Base-by-base conservation (phyloP, 140 eudicot species). In the Bidens hawaiensis region DNA sequence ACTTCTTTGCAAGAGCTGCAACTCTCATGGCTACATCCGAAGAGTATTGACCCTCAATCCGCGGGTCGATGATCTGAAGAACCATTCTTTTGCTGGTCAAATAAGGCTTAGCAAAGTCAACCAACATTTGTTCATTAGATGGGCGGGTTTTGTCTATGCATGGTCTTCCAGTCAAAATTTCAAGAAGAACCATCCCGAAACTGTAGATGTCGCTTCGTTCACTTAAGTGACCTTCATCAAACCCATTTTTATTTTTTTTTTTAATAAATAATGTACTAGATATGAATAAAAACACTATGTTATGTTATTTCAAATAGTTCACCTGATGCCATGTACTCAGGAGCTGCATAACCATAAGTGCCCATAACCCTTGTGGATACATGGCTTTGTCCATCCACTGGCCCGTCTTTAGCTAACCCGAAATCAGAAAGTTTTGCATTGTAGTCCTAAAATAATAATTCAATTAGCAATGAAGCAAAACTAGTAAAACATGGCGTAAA, bases 311-410 rank as follows among this genome's bases (percentile, higher is more conserved):
- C 12, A 57, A 71, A 31, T 26, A 21, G 16, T 24, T 60, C 54
- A 89, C 96, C 96, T 66, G 96, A 85, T 40, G 86, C 88, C 82
- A 89, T 82, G 68, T 89, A 89, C 70, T 89, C 95, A 0, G 96
- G 96, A 68, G 95, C 96, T 30, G 96, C 90, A 62, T 89, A 89
- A 43, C 96, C 96, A 60, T 79, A 85, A 16, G 96, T 88, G 11
- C 96, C 96, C 96, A 88, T 84, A 14, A 88, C 84, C 73, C 96
- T 78, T 33, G 96, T 88, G 42, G 96, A 85, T 14, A 88, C 96
- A 38, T 88, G 87, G 69, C 96, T 88, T 76, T 75, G 79, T 13
- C 94, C 96, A 56, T 85, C 96, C 30, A 71, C 19, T n/a, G 95
- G 96, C 8, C 95, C 91, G n/a, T 85, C 96, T 66, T 89, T 85